Percentiles rank a stretch among this genome's conserved stretches.
phyloP scores from a whole-genome alignment of 192 early-diverging fungal species.

The Dimargaris cristalligena region DNA sequence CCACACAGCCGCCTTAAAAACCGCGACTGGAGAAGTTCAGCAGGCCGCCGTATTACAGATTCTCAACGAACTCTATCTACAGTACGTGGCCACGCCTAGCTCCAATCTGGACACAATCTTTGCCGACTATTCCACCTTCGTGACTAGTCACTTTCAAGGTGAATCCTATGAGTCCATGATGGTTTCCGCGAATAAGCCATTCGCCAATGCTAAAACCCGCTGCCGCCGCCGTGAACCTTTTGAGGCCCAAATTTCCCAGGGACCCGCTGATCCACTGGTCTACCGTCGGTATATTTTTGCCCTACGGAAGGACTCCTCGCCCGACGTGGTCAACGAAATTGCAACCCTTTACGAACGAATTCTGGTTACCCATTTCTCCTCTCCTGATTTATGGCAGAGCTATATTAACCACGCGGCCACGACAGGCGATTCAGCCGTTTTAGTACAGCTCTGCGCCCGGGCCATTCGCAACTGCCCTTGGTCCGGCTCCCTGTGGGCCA shows the following conservation, averaged over 20 bases:
- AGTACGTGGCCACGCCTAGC: background rate
- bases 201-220: background rate
- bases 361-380: background rate
- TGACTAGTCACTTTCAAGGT: background rate
- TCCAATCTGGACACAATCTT: background rate
- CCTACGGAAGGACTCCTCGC: background rate
- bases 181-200: background rate
- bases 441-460: background rate
- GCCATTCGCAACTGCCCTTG: background rate
- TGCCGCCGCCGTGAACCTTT: background rate
- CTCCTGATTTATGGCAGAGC: background rate
- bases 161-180: background rate
- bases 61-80: background rate
- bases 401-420: background rate
- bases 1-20: background rate
- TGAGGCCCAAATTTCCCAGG: background rate
- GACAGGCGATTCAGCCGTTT: background rate
- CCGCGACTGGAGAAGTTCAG: background rate
- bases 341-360: background rate
- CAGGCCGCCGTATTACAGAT: background rate
- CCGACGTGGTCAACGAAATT: background rate
- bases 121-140: background rate
- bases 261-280: background rate
- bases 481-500: conserved; percentile 1
- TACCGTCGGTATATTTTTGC: background rate